phyloP scores from a whole-genome alignment of 805 yeast genomes.

The Wickerhamiella sergipiensis region DNA sequence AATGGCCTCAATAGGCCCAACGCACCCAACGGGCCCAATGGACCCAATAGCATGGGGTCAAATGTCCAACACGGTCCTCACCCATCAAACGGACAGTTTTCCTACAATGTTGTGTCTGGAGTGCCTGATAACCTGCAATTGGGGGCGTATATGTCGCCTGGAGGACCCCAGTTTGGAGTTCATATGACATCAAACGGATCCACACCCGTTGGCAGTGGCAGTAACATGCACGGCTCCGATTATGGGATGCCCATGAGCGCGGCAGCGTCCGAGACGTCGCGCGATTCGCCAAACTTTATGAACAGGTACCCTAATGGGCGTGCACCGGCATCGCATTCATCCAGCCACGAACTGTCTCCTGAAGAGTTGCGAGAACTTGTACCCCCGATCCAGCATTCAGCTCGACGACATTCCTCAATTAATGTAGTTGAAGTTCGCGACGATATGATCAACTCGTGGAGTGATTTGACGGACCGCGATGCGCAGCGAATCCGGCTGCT shows the following conservation, averaged over 20 bases:
- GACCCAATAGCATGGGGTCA: not conserved
- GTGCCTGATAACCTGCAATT: not conserved
- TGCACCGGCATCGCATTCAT: not conserved
- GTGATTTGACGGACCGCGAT: slow-evolving; percentile 29
- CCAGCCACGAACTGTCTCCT: not conserved
- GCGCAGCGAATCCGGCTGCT: slow-evolving; percentile 37
- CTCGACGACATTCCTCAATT: not conserved
- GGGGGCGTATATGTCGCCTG: not conserved
- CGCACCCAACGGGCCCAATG: not conserved
- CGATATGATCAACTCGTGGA: slow-evolving; percentile 17
- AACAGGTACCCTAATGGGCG: not conserved
- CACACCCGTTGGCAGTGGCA: not conserved
- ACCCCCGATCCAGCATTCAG: not conserved
- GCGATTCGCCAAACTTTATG: not conserved
- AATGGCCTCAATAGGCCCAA: too few species aligned
- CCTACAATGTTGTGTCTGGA: not conserved
- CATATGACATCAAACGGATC: not conserved
- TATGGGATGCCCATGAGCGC: not conserved
- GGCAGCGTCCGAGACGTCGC: not conserved
- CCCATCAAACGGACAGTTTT: not conserved
- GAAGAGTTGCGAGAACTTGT: not conserved
- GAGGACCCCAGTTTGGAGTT: not conserved
- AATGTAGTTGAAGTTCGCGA: slow-evolving; percentile 12
- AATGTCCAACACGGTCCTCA: not conserved
- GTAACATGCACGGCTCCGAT: not conserved